Base-by-base conservation (phyloP, 2,329 filamentous ascomycete species). In the Pseudogymnoascus sp. region DNA sequence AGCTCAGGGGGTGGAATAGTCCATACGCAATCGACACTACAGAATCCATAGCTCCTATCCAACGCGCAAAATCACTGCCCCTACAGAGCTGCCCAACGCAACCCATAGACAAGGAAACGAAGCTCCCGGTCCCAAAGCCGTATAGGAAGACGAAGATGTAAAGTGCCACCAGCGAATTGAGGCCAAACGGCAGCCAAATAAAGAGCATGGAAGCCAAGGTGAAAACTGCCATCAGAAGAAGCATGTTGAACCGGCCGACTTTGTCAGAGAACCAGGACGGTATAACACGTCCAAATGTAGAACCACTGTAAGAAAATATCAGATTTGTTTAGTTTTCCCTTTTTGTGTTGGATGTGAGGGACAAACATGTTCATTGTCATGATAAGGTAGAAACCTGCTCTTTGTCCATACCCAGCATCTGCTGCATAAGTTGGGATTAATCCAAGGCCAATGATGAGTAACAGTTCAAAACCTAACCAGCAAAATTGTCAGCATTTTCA, bases 401-500 rank as follows among this genome's bases (percentile, higher is more conserved):
- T 74, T 4, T 79, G 73, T 43, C 77, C 78, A 71, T 93, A 85
- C 23, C 88, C 88, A 63, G 86, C 79, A 59, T 78, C 75, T 9
- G 90, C 77, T 1, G 88, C 87, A 72, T 91, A 96, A 0, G 85
- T 88, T 8, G 89, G 88, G 56, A 96, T 84, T 74, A 91, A 96
- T 5, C 88, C 87, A 65, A 96, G 81, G 0, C 91, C 91, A 36
- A 95, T 83, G 72, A 91, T 91, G 28, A 91, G 80, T 0, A 85
- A 87, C 75, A 88, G 88, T 75, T 91, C 88, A 65, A 90, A 62
- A 3, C 40, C 60, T 62, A 18, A 12, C 3, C 1, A 23, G 25
- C 12, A 16, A 11, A 28, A 18, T 59, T 38, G 63, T 59, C 21
- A 42, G 64, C 53, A 64, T n/a, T 12, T 59, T 5, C 46, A 5